Conservation (phyloP, 1,284 basidiomycete species). For the Phellopilus nigrolimitatus region DNA sequence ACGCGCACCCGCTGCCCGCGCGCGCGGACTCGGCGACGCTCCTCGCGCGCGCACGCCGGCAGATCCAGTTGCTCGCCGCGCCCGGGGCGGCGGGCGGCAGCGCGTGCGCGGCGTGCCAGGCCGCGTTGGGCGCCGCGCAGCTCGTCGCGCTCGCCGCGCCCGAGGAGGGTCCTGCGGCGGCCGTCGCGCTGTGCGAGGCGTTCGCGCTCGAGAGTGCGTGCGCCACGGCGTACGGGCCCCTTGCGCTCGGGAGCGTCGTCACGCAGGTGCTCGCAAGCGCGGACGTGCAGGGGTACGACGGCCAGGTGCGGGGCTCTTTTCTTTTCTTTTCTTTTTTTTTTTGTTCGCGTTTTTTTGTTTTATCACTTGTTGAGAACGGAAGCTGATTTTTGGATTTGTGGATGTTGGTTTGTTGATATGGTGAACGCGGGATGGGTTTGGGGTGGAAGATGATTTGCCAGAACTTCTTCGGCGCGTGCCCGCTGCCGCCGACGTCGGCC, state of each 20-base stretch:
- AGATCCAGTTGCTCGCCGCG: constrained; percentile 46
- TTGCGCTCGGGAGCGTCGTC: constrained; percentile 52
- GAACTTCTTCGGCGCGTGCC: constrained; percentile 48
- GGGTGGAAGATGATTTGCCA: constrained; percentile 56
- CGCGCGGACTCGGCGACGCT: constrained; percentile 40
- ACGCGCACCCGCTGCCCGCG: constrained; percentile 63
- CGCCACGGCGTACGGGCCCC: constrained; percentile 40
- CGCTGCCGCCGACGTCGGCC: constrained; percentile 45
- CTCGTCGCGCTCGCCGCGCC: constrained; percentile 62
- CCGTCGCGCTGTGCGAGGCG: constrained; percentile 56
- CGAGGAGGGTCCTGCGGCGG: constrained; percentile 51
- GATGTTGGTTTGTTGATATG: too few relatives aligned
- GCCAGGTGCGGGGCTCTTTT: constrained; percentile 54
- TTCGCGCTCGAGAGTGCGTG: constrained; percentile 55
- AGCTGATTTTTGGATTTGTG: too few relatives aligned
- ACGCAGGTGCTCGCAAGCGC: constrained; percentile 67
- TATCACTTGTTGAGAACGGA: too few relatives aligned
- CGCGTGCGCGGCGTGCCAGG: constrained; percentile 59
- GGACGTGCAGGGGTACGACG: constrained; percentile 63
- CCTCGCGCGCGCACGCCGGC: constrained; percentile 45
- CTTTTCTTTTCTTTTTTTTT: not conserved
- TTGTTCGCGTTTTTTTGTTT: too few relatives aligned
- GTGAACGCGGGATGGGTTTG: too few relatives aligned
- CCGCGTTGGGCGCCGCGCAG: constrained; percentile 60
- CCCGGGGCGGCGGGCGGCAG: constrained; percentile 34